phyloP scores from a whole-genome alignment of 2,329 filamentous ascomycete genomes.

The Moelleriella libera region DNA sequence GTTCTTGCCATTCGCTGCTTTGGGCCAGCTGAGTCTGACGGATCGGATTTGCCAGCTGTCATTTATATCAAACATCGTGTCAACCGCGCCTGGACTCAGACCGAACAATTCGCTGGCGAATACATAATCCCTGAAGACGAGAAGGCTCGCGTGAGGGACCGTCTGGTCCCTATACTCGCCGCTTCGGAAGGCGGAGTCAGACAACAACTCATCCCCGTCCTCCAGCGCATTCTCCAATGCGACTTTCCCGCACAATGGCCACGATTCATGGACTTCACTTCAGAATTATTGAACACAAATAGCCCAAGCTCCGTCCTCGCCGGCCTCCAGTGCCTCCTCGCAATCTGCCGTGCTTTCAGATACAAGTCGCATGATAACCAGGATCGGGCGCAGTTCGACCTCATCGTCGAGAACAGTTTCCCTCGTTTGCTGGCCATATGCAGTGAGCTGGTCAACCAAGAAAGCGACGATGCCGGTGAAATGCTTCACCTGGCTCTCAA shows the following conservation, averaged over 20 bases:
- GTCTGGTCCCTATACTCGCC: constrained; percentile 79
- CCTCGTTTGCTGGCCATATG: constrained; percentile 78
- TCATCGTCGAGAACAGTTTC: constrained; percentile 84
- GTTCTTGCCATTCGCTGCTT: constrained; percentile 1
- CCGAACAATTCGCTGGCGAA: constrained; percentile 60
- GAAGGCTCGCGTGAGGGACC: constrained; percentile 74
- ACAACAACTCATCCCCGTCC: constrained; percentile 82
- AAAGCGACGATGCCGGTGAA: constrained; percentile 86
- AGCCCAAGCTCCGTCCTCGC: constrained; percentile 80
- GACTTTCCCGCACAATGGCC: constrained; percentile 95
- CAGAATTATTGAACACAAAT: constrained; percentile 77
- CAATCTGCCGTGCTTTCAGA: constrained; percentile 88
- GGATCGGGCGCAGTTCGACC: constrained; percentile 73
- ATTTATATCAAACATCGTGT: constrained; percentile 98
- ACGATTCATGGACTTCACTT: constrained; percentile 81
- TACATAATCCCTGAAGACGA: constrained; percentile 76
- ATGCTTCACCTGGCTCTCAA: constrained; percentile 94
- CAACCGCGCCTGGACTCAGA: constrained; percentile 75
- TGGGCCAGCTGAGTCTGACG: constrained; percentile 6
- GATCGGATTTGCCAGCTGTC: constrained; percentile 46
- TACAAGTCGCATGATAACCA: constrained; percentile 76
- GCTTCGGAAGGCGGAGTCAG: constrained; percentile 68
- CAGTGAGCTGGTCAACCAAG: constrained; percentile 77
- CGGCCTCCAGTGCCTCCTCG: constrained; percentile 83
- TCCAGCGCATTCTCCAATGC: constrained; percentile 90